Conservation (phyloP, 345 rosid species). For the Bruguiera gymnorhiza region DNA sequence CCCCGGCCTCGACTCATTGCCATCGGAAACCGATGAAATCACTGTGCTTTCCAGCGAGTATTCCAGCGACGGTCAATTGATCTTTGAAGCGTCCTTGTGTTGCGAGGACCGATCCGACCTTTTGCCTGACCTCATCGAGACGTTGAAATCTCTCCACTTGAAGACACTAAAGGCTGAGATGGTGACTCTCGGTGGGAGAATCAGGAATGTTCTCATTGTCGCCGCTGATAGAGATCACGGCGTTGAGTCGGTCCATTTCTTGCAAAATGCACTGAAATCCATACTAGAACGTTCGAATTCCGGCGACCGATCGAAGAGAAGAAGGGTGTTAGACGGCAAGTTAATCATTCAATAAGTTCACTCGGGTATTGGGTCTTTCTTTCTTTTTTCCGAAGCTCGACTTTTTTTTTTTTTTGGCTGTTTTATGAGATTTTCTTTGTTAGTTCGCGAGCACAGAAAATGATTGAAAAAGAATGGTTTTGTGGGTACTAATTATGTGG, state of each 20-base stretch:
- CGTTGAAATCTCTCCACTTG: conserved; percentile 75
- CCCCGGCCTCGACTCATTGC: conserved; percentile 63
- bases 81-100: conserved; percentile 85
- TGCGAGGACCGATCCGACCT: conserved; percentile 92
- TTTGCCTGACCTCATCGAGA: conserved; percentile 71
- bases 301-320: conserved; percentile 68
- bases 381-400: too few relatives aligned
- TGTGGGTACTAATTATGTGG: too few relatives aligned
- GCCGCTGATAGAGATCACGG: conserved; percentile 83
- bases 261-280: conserved; percentile 82
- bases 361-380: not conserved
- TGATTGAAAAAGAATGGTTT: too few relatives aligned
- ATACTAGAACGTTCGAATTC: conserved; percentile 75
- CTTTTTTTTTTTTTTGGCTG: not conserved
- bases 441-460: too few relatives aligned
- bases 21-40: conserved; percentile 88
- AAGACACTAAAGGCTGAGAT: conserved; percentile 80
- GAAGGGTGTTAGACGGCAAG: conserved; percentile 72
- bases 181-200: conserved; percentile 81
- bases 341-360: conserved; percentile 31
- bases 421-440: not conserved
- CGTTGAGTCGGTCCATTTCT: conserved; percentile 79
- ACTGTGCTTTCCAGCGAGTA: conserved; percentile 68
- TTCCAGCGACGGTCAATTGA: conserved; percentile 58
- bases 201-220: conserved; percentile 68